These are phyloP conservation scores for Linum lewisii DNA, from an alignment of 345 rosid genomes.

Conservation along the genomic window DNA sequence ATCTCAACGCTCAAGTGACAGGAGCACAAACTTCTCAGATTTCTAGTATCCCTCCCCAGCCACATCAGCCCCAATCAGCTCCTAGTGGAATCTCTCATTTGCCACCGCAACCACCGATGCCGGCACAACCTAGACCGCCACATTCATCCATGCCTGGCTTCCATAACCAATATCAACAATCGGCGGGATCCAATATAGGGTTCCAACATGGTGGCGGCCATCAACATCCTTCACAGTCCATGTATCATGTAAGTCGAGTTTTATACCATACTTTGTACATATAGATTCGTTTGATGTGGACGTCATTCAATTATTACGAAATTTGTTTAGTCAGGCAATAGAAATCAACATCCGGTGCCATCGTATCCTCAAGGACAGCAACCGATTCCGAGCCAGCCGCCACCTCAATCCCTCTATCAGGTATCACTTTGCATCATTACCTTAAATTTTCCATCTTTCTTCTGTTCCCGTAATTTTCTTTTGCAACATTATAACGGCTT, in stretches of 20 bases:
- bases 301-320: not conserved
- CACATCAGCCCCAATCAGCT: conserved; percentile 51
- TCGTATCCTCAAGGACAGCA: conserved; percentile 67
- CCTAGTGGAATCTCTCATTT: conserved; percentile 41
- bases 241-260: conserved; percentile 60
- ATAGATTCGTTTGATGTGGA: not conserved
- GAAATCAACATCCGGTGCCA: conserved; percentile 47
- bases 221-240: conserved; percentile 63
- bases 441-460: too few relatives aligned
- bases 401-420: conserved; percentile 47
- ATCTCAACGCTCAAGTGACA: conserved; percentile 35
- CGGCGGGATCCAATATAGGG: conserved; percentile 54
- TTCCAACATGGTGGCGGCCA: conserved; percentile 59
- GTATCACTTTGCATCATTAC: conserved; percentile 18
- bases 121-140: conserved; percentile 42
- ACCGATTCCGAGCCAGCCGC: conserved; percentile 44
- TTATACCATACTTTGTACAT: not conserved
- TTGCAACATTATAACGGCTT: too few relatives aligned
- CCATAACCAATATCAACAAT: conserved; percentile 62
- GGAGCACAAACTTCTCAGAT: conserved; percentile 49
- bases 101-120: conserved; percentile 54
- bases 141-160: conserved; percentile 30
- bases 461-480: too few relatives aligned
- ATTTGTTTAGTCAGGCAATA: conserved; percentile 44
- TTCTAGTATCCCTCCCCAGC: conserved; percentile 43